These are phyloP conservation scores for Endocarpon pusillum DNA, from an alignment of 495 filamentous ascomycete species.

Conservation along the genomic window DNA sequence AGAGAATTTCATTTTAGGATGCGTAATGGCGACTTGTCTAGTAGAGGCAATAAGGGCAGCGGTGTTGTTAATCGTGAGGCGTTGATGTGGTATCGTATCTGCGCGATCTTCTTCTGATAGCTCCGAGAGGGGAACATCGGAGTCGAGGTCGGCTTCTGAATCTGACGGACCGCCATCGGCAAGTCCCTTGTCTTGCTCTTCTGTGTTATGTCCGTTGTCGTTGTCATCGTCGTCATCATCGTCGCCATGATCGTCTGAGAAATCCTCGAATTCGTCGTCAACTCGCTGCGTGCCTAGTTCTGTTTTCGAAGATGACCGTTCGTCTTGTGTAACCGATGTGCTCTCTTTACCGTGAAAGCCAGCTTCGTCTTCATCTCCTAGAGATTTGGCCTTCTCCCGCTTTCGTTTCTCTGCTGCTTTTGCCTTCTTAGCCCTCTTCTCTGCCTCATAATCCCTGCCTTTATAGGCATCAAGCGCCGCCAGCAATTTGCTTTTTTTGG, in stretches of 20 bases:
- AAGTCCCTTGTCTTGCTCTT: conserved; percentile 24
- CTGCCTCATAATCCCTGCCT: conserved; percentile 48
- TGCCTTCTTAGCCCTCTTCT: conserved; percentile 44
- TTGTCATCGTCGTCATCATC: conserved; percentile 23
- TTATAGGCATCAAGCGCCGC: conserved; percentile 49
- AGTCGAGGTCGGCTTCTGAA: conserved; percentile 34
- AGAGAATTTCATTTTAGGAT: conserved; percentile 43
- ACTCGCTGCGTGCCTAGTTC: too few relatives aligned
- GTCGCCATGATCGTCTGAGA: conserved; percentile 19
- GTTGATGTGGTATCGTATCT: conserved; percentile 74
- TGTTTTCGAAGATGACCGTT: too few relatives aligned
- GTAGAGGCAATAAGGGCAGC: conserved; percentile 60
- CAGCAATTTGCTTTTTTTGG: conserved; percentile 46
- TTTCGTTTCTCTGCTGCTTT: conserved; percentile 37
- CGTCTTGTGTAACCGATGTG: too few relatives aligned
- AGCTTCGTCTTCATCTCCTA: conserved; percentile 8
- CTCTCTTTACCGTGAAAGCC: too few relatives aligned
- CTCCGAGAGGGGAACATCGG: conserved; percentile 73
- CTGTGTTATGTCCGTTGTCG: conserved; percentile 27
- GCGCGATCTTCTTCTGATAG: conserved; percentile 66
- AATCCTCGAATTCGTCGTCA: conserved; percentile 16
- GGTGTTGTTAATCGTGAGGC: conserved; percentile 94
- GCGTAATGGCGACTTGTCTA: conserved; percentile 56
- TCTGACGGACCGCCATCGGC: conserved; percentile 7
- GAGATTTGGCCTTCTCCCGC: conserved; percentile 14